A percentile compares a stretch with the other conserved stretches of the same genome.
Conservation (phyloP, 768 basidiomycete species). For the Pleurotus cornucopiae region DNA sequence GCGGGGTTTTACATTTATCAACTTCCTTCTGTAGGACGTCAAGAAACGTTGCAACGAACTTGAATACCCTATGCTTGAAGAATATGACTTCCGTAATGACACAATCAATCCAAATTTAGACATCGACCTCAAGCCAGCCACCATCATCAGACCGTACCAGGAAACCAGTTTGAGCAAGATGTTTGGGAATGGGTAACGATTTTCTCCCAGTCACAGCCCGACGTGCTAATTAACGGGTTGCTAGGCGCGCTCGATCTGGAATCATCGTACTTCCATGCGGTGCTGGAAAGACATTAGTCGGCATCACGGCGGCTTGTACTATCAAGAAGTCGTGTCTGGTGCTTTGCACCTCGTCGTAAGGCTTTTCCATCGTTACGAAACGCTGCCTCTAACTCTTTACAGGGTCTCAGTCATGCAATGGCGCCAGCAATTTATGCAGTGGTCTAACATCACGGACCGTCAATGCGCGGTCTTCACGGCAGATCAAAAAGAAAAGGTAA, state of each 20-base stretch:
- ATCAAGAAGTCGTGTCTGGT: conserved; percentile 99
- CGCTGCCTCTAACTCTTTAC: neutral
- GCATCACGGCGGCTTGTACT: conserved; percentile 99
- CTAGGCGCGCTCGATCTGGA: conserved; percentile 91
- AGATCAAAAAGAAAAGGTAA: conserved; percentile 94
- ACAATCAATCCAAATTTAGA: conserved; percentile 94
- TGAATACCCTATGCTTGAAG: conserved; percentile 97
- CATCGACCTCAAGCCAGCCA: conserved; percentile 97
- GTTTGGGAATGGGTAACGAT: conserved; percentile 93
- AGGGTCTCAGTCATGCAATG: conserved; percentile 98
- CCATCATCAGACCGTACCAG: conserved; percentile 96
- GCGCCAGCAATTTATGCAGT: conserved; percentile 97
- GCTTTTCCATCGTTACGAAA: conserved; percentile 11
- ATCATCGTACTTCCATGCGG: conserved; percentile 99
- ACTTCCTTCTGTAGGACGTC: conserved; percentile 59
- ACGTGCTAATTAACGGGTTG: conserved; percentile 8
- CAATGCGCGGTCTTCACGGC: conserved; percentile 98
- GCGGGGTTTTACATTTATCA: neutral
- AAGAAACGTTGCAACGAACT: conserved; percentile 96
- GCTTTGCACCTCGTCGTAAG: conserved; percentile 95
- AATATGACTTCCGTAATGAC: conserved; percentile 98
- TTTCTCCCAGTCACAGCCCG: neutral
- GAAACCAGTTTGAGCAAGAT: conserved; percentile 98
- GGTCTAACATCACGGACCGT: conserved; percentile 96
- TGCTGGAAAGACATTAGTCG: conserved; percentile 97